Evolutionary conservation across 139 green algal species (phyloP), one percentile per base, ranked within the genome.

Genomic region (Chlamydomonas sp.): DNA sequence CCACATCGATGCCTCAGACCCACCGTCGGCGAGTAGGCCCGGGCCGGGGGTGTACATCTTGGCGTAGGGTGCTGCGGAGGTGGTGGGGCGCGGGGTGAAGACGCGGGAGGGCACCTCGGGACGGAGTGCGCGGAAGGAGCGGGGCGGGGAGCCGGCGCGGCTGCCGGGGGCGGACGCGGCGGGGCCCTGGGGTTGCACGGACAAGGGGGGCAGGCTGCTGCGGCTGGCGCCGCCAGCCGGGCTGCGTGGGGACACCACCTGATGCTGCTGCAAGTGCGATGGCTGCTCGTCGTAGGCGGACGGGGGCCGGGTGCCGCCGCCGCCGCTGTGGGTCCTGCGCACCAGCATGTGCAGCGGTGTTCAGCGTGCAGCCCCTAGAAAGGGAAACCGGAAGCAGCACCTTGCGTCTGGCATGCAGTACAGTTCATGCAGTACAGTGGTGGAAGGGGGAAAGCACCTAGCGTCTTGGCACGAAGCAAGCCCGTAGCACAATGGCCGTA

Each of bases 1-100:
- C 31, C 31, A 49, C 31, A 49, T 49, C 31, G 31, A 49, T 49
- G 31, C 31, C 31, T 49, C 31, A 49, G 31, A 49, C 85, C 58
- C 8, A 79, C 79, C 62, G 69, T 16, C 0, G 89, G 89, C 15
- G 64, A 83, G 89, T 90, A 90, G 5, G 89, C 80, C 89, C 2
- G 89, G 89, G 2, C 89, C 89, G 59, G 89, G 89, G 1, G 80
- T 63, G 81, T 85, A 90, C 1, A 92, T 20, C 63, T 79, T 87
- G 61, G 7, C 49, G 67, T 85, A 88, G 62, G 78, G 78, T 58
- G 83, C 83, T 0, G 83, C 83, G 62, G n/a, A 58, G 83, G 5
- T 4, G 72, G 73, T 60, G 73, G 61, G 72, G 0, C 31, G 61
- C 31, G 83, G 73, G 3, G 61, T 59, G 63, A 87, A 87, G 16